Base-by-base conservation (phyloP, 2,329 filamentous ascomycete species). In the Aspergillus fijiensis region DNA sequence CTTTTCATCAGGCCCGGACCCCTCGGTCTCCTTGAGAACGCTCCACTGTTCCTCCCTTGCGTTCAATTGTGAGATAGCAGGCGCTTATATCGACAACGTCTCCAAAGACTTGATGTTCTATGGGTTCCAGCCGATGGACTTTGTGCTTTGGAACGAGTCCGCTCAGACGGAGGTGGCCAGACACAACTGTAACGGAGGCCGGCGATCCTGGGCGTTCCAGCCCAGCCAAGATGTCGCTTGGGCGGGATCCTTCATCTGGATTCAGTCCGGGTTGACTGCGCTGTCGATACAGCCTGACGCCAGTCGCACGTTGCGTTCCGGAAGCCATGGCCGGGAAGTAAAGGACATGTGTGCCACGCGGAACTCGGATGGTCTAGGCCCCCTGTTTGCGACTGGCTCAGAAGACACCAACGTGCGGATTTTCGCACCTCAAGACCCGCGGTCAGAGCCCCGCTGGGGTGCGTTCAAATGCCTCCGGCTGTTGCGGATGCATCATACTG, bases 241-340 rank as follows among this genome's bases (percentile, higher is more conserved):
- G 48, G 77, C 77, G 47, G 82, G 82, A 1, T 82, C 80, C 29
- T 87, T 96, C 60, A 83, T 90, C 0, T 97, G 90, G 83, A 94
- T 89, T 3, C 88, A 91, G 73, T 86, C 87, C 5, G 85, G 86
- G 62, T 79, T 87, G 57, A 78, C 83, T 61, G 71, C 82, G 0
- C 70, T 78, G 42, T 74, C 70, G 2, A 78, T 82, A 33, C 61
- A 58, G 3, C 61, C 68, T 16, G 62, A 79, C 35, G 79, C 71
- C 65, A 85, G 77, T 71, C 67, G 72, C 10, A 72, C 82, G 0
- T 64, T 96, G 12, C 87, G 88, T 64, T 67, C 76, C 0, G 94
- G 95, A 6, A 86, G 86, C 0, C 95, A 99, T 74, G 95, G 95
- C 0, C 82, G 95, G 57, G 95, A 99, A 75, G 90, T 98, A 66